Evolutionary conservation across 148 eudicot genomes (phyloP), one percentile per base, ranked within the genome.

Genomic region (Beta vulgaris): DNA sequence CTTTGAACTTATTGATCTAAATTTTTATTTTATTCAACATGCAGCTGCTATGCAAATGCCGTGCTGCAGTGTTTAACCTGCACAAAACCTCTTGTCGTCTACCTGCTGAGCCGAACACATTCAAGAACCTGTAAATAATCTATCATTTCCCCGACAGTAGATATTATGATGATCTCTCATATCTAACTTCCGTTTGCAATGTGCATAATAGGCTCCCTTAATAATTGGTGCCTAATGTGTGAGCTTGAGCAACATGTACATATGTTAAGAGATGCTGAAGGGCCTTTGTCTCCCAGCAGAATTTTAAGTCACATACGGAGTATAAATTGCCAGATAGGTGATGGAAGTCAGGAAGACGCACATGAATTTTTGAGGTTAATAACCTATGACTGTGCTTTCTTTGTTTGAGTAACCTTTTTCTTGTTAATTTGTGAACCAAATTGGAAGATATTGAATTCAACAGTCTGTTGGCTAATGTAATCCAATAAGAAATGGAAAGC

Each of bases 11-110:
- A 36, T 68, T 74, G 15, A 75, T 69, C 71, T 39, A 35, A 71
- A 36, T 2, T 81, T 61, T 72, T 40, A 40, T 78, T 35, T 43
- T 68, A 78, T 79, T 72, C 66, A 64, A 77, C 69, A 71, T 86
- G 92, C 98, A 93, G 98, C 73, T 93, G 98, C 80, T 93, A 93
- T 79, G 97, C 97, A 64, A 93, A 93, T 90, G 98, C 98, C 66
- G 98, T 91, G 49, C 79, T 93, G 88, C 98, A 93, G 86, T 93
- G 98, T 74, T 78, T 93, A 85, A 85, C 88, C 42, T 93, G 84
- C 89, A 93, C 98, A 80, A 93, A 90, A 86, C 98, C 98, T 81
- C 86, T 93, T 78, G 82, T 85, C 53, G 79, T 81, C 70, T 93
- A 87, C 83, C 85, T 91, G 77, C 91, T 91, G 65, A 86, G 83